Percentiles rank a stretch among this genome's conserved stretches.
These are phyloP conservation scores for Echinochloa phyllopogon DNA, from an alignment of 176 grass and related monocot genomes.

Conservation along the genomic window DNA sequence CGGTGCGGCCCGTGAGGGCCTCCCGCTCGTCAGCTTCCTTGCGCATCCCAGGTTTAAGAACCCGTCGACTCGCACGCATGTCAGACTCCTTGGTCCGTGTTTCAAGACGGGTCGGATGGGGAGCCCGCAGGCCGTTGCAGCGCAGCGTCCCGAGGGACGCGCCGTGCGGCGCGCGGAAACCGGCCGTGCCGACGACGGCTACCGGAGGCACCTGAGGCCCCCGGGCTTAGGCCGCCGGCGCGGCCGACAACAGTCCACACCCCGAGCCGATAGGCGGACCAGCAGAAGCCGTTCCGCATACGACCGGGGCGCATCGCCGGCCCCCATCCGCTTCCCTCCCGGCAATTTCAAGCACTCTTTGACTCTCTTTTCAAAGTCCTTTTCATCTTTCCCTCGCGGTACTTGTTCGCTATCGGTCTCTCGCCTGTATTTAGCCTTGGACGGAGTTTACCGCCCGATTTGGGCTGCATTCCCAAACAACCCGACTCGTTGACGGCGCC, in stretches of 20 bases:
- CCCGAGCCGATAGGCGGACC: too few species aligned
- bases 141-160: too few species aligned
- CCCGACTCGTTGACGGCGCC: slow-evolving; percentile 57
- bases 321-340: slow-evolving; percentile 70
- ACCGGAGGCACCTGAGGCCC: too few species aligned
- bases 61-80: slow-evolving; percentile 28
- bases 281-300: too few species aligned
- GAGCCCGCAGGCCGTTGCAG: too few species aligned
- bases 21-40: background rate
- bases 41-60: too few species aligned
- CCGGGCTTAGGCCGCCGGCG: too few species aligned
- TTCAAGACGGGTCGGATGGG: slow-evolving; percentile 82
- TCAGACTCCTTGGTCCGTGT: slow-evolving; percentile 84
- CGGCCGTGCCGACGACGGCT: too few species aligned
- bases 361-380: slow-evolving; percentile 81
- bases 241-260: too few species aligned
- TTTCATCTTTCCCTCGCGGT: slow-evolving; percentile 70
- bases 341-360: slow-evolving; percentile 72
- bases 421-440: slow-evolving; percentile 63
- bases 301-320: slow-evolving; percentile 46
- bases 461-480: slow-evolving; percentile 66
- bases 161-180: too few species aligned
- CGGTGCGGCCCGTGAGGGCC: slow-evolving; percentile 25
- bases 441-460: slow-evolving; percentile 62
- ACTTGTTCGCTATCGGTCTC: slow-evolving; percentile 75